These are phyloP conservation scores for Zea luxurians DNA, from an alignment of 176 grass and related monocot genomes.

Conservation along the genomic window DNA sequence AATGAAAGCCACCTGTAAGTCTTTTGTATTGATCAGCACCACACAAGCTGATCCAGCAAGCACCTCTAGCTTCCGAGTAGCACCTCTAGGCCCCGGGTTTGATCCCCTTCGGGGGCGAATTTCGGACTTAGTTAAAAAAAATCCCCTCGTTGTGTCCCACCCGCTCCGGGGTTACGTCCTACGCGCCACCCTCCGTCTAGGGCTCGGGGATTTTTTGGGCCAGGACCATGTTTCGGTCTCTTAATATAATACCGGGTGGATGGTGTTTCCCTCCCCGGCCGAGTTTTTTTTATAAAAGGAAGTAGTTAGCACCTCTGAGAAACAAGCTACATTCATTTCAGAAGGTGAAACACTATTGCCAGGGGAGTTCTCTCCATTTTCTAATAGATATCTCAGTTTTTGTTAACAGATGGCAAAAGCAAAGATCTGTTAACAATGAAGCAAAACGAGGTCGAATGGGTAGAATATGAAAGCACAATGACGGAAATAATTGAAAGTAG, in stretches of 20 bases:
- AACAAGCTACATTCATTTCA: not conserved
- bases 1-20: not conserved
- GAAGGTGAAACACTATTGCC: not conserved
- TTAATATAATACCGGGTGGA: too few relatives aligned
- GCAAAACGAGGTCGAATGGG: conserved; percentile 79
- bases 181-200: too few relatives aligned
- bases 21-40: not conserved
- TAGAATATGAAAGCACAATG: conserved; percentile 57
- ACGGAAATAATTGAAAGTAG: conserved; percentile 66
- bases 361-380: not conserved
- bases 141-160: too few relatives aligned
- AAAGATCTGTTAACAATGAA: conserved; percentile 95
- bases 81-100: too few relatives aligned
- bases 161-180: too few relatives aligned
- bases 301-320: not conserved
- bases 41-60: not conserved
- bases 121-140: too few relatives aligned
- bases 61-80: too few relatives aligned
- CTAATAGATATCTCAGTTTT: not conserved
- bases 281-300: not conserved
- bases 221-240: too few relatives aligned
- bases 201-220: too few relatives aligned
- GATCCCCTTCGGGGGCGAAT: too few relatives aligned
- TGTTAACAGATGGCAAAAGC: conserved; percentile 83
- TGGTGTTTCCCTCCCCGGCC: too few relatives aligned